These are phyloP conservation scores for Eimeria zaria DNA, from an alignment of 169 alveolate genomes.

Conservation along the genomic window DNA sequence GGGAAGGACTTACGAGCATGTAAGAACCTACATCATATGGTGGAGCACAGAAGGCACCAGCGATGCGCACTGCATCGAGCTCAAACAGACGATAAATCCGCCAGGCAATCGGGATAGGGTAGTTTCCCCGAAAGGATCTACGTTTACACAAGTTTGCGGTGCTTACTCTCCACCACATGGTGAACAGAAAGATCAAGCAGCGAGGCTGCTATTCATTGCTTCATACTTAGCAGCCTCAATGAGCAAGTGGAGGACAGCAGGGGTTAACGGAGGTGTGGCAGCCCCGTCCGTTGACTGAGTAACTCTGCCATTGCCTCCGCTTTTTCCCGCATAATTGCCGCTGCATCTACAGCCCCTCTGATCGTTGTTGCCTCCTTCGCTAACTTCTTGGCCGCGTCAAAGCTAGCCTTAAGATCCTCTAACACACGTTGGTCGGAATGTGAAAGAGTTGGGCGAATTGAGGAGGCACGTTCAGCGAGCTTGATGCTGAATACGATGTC, in stretches of 20 bases:
- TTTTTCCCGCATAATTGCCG: background rate
- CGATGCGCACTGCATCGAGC: constrained; percentile 29
- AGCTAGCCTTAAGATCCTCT: background rate
- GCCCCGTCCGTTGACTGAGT: background rate
- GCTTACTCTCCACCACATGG: constrained; percentile 4
- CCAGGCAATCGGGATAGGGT: background rate
- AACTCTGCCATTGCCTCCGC: background rate
- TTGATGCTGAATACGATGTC: background rate
- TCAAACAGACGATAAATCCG: background rate
- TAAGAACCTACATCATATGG: background rate
- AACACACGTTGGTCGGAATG: background rate
- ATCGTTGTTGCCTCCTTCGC: background rate
- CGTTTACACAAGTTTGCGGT: background rate
- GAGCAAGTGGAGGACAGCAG: background rate
- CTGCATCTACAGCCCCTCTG: constrained; percentile 5
- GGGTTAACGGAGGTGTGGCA: background rate
- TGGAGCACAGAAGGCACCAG: background rate
- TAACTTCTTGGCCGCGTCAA: constrained; percentile 4
- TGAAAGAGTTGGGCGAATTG: background rate
- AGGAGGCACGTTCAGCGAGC: background rate
- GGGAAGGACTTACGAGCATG: background rate
- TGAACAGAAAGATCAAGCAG: background rate
- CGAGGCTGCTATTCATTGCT: background rate
- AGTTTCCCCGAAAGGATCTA: background rate
- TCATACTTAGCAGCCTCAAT: background rate